phyloP scores from a whole-genome alignment of 495 filamentous ascomycete genomes.

The Neurospora sublineolata region DNA sequence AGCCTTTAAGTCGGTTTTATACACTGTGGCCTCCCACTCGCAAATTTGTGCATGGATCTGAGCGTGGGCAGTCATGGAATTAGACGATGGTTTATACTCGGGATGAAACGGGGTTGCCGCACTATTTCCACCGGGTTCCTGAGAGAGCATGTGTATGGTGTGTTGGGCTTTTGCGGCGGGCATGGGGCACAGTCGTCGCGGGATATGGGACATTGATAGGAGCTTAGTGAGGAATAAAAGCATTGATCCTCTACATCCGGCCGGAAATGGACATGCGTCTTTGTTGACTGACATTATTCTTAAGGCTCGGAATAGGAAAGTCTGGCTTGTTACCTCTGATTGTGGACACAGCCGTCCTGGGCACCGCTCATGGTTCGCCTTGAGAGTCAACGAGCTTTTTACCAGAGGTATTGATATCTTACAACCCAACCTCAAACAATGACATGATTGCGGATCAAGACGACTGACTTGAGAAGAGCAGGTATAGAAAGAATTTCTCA shows the following conservation, averaged over 20 bases:
- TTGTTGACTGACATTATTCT: background rate
- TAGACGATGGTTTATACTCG: background rate
- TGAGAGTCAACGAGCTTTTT: background rate
- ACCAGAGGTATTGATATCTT: background rate
- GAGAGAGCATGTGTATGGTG: background rate
- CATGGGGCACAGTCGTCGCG: background rate
- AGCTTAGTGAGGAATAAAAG: background rate
- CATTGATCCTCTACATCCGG: background rate
- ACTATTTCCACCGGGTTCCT: background rate
- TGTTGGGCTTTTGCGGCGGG: background rate
- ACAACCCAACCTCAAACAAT: background rate
- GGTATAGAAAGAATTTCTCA: background rate
- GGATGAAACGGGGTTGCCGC: background rate
- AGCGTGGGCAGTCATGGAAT: background rate
- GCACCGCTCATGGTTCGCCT: background rate
- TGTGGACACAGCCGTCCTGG: background rate
- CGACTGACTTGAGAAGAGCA: background rate
- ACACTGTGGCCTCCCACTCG: background rate
- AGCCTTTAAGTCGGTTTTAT: background rate
- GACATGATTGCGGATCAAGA: background rate
- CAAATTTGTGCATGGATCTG: background rate
- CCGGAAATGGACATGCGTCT: background rate
- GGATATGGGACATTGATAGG: background rate
- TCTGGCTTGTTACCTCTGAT: background rate
- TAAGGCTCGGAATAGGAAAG: background rate